Percentiles rank a stretch among this genome's conserved stretches.
These are phyloP conservation scores for Cinnamomum chago DNA, from an alignment of 164 flowering plant species.

Conservation along the genomic window DNA sequence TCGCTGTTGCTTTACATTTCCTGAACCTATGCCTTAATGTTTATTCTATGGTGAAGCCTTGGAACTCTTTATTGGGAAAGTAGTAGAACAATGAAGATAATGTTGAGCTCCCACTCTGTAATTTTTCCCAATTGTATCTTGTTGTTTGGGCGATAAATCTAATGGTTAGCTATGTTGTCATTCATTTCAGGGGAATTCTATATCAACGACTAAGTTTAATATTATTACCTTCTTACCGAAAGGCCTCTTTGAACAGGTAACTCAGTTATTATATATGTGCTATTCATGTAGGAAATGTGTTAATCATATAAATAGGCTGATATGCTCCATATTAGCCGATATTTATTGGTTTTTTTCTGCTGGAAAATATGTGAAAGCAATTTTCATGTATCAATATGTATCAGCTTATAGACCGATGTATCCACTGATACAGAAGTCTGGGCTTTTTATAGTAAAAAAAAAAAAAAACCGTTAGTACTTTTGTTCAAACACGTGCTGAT, in stretches of 20 bases:
- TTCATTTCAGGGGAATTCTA: constrained; percentile 72
- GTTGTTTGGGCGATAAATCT: not conserved
- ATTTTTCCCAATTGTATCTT: not conserved
- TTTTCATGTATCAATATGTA: too few species aligned
- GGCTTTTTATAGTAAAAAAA: too few species aligned
- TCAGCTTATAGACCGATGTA: too few species aligned
- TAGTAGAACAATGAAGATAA: not conserved
- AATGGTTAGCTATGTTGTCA: not conserved
- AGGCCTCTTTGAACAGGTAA: constrained; percentile 97
- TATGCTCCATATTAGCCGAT: not conserved
- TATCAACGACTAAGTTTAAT: constrained; percentile 94
- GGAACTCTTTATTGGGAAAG: not conserved
- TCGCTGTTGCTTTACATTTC: not conserved
- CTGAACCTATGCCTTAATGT: not conserved
- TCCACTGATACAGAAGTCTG: too few species aligned
- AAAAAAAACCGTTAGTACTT: too few species aligned
- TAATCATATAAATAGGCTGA: too few species aligned
- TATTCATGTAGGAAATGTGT: not conserved
- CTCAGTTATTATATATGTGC: not conserved
- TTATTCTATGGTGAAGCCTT: not conserved
- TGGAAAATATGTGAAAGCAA: too few species aligned
- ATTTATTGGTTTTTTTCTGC: not conserved
- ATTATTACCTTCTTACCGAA: constrained; percentile 86
- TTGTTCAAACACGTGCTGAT: too few species aligned
- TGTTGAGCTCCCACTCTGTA: not conserved